Base-by-base conservation (phyloP, 495 filamentous ascomycete species). In the Xylaria venustula region DNA sequence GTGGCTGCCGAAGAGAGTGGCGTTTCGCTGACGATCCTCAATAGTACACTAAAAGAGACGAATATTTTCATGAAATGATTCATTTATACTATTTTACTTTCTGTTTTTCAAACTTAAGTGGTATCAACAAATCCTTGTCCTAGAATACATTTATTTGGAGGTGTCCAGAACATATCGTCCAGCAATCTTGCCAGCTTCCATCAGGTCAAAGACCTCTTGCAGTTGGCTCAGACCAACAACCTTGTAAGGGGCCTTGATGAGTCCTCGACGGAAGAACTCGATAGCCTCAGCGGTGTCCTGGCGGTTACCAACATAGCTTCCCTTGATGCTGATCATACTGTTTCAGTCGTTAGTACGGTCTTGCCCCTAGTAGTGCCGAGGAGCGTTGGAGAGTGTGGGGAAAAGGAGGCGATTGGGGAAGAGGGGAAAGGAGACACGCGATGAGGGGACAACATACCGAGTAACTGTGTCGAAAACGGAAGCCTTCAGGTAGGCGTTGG, bases 191-290 rank as follows among this genome's bases (percentile, higher is more conserved):
- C 84, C 85, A 71, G 86, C 80, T 60, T 86, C 71, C 88, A 92
- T 91, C 57, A 90, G 52, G 46, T 90, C 79, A 63, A 88, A 96
- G 12, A 96, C 87, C 63, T 88, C 82, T 22, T 88, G 81, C 30
- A 98, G 77, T 69, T 97, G 82, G 66, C 84, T 83, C 62, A 98
- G 75, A 1, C 91, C 90, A 50, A 87, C 85, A 32, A 81, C 84
- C 87, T 96, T 94, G 82, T 85, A 93, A 0, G 93, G 93, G 1
- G 87, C 87, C 60, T 90, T 87, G 82, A 97, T 90, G 62, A 94
- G 70, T 2, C 93, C 93, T 15, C 90, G 80, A 28, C 82, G 72
- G 78, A 86, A 96, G 81, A 97, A 97, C 65, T 96, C 93, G 45
- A 97, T 75, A 7, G 92, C 92, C 73, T 97, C 93, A 14, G 84